Evolutionary conservation across 306 rosid species (phyloP), one percentile per base, ranked within the genome.

Genomic region (Betula pendula): DNA sequence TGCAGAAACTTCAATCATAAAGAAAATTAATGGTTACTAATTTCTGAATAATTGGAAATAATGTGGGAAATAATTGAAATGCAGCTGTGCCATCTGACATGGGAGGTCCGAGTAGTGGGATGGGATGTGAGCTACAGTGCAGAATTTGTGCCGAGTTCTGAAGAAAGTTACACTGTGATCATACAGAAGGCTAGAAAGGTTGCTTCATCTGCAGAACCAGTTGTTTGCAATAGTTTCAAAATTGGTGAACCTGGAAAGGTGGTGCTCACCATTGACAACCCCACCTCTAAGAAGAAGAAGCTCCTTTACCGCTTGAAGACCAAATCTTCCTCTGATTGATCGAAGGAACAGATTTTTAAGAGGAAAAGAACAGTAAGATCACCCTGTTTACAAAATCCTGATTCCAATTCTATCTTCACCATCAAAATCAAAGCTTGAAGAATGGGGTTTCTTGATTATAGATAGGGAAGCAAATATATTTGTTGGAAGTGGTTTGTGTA

Each of bases 71-170:
- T 35, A 35, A 35, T n/a, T n/a, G n/a, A n/a, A n/a, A n/a, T 75
- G 84, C 80, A 89, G 94, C 79, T 72, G 5, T 79, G 84, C 31
- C 40, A 49, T 44, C 76, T 90, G 16, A 71, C 72, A 11, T 92
- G 97, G 97, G 96, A 92, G 73, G 78, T 89, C 1, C 70, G 88
- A 75, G 96, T 92, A 27, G 80, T 83, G 51, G 97, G 97, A 19
- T 92, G 97, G 97, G 97, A 86, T 0, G 87, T 90, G 60, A 89
- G 73, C 59, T 92, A 89, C 77, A 83, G 88, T 17, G 96, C 93
- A 53, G 97, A 92, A 49, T 92, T 89, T 68, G 87, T 87, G 48
- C 97, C 96, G 66, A 85, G 77, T 52, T 72, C 77, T 11, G 94
- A 90, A 74, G 90, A 85, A 22, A 84, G 91, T 70, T 89, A 90